Percentiles rank a stretch among this genome's conserved stretches.
phyloP scores from a whole-genome alignment of 192 early-diverging fungal genomes.

The Coemansia sp. region DNA sequence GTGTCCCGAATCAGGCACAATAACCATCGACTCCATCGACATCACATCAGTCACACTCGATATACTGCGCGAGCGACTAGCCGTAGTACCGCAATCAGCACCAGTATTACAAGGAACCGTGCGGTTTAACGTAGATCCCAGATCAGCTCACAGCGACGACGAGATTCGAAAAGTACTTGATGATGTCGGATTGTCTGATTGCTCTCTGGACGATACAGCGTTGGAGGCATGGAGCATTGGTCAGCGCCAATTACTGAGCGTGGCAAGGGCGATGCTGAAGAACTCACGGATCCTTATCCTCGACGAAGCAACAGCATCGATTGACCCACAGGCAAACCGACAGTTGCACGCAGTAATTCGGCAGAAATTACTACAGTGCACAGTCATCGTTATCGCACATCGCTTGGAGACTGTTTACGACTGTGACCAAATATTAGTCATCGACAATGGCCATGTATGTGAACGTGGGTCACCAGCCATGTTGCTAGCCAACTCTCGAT shows the following conservation, averaged over 20 bases:
- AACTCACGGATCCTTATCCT: constrained; percentile 64
- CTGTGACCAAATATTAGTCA: constrained; percentile 37
- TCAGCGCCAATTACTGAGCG: constrained; percentile 63
- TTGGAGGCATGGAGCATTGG: constrained; percentile 56
- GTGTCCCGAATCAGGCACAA: constrained; percentile 46
- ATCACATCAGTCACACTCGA: constrained; percentile 63
- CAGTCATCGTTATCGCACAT: constrained; percentile 71
- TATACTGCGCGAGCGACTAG: constrained; percentile 67
- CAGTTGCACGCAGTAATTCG: constrained; percentile 61
- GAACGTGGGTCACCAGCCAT: constrained; percentile 22
- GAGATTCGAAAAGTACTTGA: constrained; percentile 72
- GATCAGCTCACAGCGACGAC: constrained; percentile 60
- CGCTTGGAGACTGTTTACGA: constrained; percentile 50
- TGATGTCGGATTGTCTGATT: constrained; percentile 51
- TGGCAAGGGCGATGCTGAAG: constrained; percentile 65
- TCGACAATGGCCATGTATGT: constrained; percentile 30
- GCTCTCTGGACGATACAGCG: constrained; percentile 4
- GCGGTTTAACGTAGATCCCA: constrained; percentile 88
- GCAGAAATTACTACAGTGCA: constrained; percentile 58
- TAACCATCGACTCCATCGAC: constrained; percentile 78
- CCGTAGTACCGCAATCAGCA: constrained; percentile 91
- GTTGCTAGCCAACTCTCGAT: constrained; percentile 3
- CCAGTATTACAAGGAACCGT: constrained; percentile 73
- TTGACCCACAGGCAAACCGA: constrained; percentile 59
- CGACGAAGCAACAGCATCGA: constrained; percentile 69